These are phyloP conservation scores for Fragilaria crotonensis DNA, from an alignment of 108 stramenopile species.

Conservation along the genomic window DNA sequence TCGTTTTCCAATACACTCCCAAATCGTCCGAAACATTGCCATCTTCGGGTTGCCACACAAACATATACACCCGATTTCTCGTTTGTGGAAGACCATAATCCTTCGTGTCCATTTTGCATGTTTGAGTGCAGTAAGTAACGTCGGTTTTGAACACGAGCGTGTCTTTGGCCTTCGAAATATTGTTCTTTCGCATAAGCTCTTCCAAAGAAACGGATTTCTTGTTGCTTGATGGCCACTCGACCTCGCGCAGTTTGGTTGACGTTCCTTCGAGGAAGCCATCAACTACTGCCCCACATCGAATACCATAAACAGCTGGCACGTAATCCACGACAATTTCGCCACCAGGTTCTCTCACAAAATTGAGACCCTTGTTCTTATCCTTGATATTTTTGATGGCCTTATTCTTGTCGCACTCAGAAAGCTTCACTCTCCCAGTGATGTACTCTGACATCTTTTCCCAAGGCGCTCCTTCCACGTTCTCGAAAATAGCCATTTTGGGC, in stretches of 20 bases:
- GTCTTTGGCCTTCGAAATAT: slow-evolving; percentile 37
- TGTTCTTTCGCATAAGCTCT: slow-evolving; percentile 42
- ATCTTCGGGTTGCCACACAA: slow-evolving; percentile 53
- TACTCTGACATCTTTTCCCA: slow-evolving; percentile 79
- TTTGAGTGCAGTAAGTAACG: slow-evolving; percentile 50
- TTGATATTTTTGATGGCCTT: slow-evolving; percentile 36
- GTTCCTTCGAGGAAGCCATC: slow-evolving; percentile 36
- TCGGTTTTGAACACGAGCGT: slow-evolving; percentile 48
- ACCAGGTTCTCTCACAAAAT: slow-evolving; percentile 17
- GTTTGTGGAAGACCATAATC: slow-evolving; percentile 77
- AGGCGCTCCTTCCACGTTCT: slow-evolving; percentile 66
- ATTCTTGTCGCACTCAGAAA: slow-evolving; percentile 18
- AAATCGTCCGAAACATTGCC: slow-evolving; percentile 47
- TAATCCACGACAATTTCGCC: slow-evolving; percentile 34
- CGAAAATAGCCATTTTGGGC: slow-evolving; percentile 62
- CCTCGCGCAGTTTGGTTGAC: slow-evolving; percentile 6
- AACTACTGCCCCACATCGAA: slow-evolving; percentile 50
- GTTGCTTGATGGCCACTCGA: slow-evolving; percentile 25
- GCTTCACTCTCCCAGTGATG: slow-evolving; percentile 50
- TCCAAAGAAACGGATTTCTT: slow-evolving; percentile 36
- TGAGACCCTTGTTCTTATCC: slow-evolving; percentile 23
- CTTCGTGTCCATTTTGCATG: slow-evolving; percentile 62
- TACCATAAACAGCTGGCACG: slow-evolving; percentile 47
- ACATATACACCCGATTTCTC: slow-evolving; percentile 59
- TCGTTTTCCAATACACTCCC: slow-evolving; percentile 55